These are phyloP conservation scores for Naganishia cerealis DNA, from an alignment of 1,284 basidiomycete genomes.

Conservation along the genomic window DNA sequence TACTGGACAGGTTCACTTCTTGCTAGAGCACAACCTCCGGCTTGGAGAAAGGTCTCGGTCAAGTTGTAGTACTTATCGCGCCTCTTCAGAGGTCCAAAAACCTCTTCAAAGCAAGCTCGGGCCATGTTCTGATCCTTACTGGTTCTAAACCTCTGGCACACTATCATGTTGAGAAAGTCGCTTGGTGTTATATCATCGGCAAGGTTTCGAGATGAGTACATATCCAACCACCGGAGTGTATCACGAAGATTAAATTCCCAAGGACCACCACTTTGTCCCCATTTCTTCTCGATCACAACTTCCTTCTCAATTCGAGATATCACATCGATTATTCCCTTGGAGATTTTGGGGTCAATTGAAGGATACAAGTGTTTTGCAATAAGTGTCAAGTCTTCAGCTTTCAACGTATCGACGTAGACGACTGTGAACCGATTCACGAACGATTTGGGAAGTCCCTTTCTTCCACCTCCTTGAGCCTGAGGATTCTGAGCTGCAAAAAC, in stretches of 20 bases:
- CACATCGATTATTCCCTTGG: conserved; percentile 76
- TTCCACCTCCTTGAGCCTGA: conserved; percentile 89
- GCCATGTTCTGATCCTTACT: conserved; percentile 66
- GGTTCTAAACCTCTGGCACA: no score
- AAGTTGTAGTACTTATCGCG: no score
- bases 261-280: conserved; percentile 81
- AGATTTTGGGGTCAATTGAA: conserved; percentile 60
- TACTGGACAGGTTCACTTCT: no score
- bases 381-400: conserved; percentile 71
- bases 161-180: no score
- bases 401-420: conserved; percentile 88
- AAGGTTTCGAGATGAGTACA: conserved; percentile 58
- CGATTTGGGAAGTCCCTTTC: conserved; percentile 95
- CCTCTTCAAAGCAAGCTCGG: conserved; percentile 62
- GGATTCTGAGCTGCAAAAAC: conserved; percentile 99
- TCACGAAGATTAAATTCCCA: conserved; percentile 99
- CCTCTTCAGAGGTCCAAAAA: conserved; percentile 67
- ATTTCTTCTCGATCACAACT: conserved; percentile 66
- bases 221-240: conserved; percentile 77
- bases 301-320: conserved; percentile 73
- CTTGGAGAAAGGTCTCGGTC: conserved; percentile 61
- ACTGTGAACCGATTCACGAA: conserved; percentile 98
- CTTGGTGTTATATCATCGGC: conserved; percentile 72
- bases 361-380: conserved; percentile 78
- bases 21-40: no score